Evolutionary conservation across 768 basidiomycete genomes (phyloP).

Genomic region (Candolleomyces efflorescens): DNA sequence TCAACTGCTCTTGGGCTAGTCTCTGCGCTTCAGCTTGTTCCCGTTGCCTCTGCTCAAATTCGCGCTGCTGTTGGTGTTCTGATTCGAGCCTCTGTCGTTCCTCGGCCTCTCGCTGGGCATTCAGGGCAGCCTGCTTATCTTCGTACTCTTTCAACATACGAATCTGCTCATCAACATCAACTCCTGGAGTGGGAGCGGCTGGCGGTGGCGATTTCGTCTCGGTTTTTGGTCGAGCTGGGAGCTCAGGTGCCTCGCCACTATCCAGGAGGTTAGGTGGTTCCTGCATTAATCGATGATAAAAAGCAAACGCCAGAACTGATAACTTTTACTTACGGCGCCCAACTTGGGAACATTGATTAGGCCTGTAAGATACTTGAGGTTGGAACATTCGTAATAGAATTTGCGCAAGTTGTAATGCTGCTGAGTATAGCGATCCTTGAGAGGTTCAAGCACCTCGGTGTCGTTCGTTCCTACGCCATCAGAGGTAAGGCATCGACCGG

Average conservation of each 20-base stretch:
- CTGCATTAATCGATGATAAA: conserved; percentile 32
- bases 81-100: conserved; percentile 74
- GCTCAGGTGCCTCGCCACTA: conserved; percentile 75
- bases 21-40: conserved; percentile 88
- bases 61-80: conserved; percentile 75
- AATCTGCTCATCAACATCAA: conserved; percentile 83
- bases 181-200: conserved; percentile 63
- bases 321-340: conserved; percentile 58
- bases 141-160: conserved; percentile 96
- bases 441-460: conserved; percentile 82
- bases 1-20: conserved; percentile 82
- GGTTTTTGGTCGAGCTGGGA: conserved; percentile 78
- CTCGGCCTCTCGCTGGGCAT: conserved; percentile 75
- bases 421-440: conserved; percentile 80
- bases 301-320: not conserved
- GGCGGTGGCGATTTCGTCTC: conserved; percentile 55
- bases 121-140: conserved; percentile 87
- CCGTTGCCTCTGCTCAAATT: conserved; percentile 86
- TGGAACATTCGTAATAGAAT: conserved; percentile 99
- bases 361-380: conserved; percentile 95
- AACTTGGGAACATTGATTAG: conserved; percentile 98
- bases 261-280: conserved; percentile 96
- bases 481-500: not conserved
- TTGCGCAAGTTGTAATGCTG: conserved; percentile 94
- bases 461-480: conserved; percentile 73